Percentiles rank a stretch among this genome's conserved stretches.
Evolutionary conservation across 768 basidiomycete species (phyloP).

Genomic region (Podaxis mareebaensis): DNA sequence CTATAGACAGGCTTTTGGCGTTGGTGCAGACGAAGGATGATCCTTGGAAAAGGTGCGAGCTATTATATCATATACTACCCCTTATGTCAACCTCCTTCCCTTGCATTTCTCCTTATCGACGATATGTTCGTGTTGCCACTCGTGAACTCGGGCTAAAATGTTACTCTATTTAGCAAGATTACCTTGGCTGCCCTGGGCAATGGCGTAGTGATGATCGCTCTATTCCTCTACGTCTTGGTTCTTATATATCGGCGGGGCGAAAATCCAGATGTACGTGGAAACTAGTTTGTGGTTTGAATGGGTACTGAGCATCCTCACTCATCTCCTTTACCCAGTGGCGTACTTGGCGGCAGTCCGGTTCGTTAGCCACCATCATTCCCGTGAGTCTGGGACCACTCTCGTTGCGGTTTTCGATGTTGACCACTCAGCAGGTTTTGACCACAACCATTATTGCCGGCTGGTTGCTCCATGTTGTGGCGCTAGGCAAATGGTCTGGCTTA

Average conservation of each 20-base stretch:
- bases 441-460: conserved; percentile 70
- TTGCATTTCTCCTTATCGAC: neutral
- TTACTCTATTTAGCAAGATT: conserved; percentile 39
- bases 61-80: neutral
- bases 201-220: conserved; percentile 57
- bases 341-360: conserved; percentile 71
- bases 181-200: conserved; percentile 56
- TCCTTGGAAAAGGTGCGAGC: conserved; percentile 57
- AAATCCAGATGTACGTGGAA: conserved; percentile 57
- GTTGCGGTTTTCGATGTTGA: conserved; percentile 4
- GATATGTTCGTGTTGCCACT: neutral
- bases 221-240: conserved; percentile 75
- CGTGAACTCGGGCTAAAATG: neutral
- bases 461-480: conserved; percentile 58
- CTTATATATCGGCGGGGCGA: conserved; percentile 68
- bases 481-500: conserved; percentile 67
- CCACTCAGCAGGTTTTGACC: conserved; percentile 49
- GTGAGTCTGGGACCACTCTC: conserved; percentile 28
- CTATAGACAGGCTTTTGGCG: conserved; percentile 49
- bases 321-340: conserved; percentile 51
- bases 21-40: conserved; percentile 38
- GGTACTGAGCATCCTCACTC: neutral
- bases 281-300: neutral
- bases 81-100: conserved; percentile 14
- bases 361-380: conserved; percentile 69